A percentile compares a stretch with the other conserved stretches of the same genome.
Conservation (phyloP, 192 early-diverging fungal genomes). For the Linnemannia zychae region DNA sequence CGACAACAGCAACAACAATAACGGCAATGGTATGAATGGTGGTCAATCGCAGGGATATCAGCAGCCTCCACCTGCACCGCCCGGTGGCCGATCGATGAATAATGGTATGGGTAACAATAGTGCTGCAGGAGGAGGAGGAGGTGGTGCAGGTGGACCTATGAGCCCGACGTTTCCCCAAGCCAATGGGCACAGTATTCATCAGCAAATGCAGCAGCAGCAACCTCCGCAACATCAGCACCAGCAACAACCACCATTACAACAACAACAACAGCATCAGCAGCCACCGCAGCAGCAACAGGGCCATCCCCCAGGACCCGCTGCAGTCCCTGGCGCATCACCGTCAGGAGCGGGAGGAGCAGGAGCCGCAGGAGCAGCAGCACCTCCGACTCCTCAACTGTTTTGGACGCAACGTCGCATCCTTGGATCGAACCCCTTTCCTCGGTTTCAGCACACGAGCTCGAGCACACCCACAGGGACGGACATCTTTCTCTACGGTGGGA, state of each 20-base stretch:
- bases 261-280: not conserved
- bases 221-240: constrained; percentile 14
- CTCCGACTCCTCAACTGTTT: constrained; percentile 49
- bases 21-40: not conserved
- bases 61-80: constrained; percentile 31
- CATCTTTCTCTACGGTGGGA: constrained; percentile 46
- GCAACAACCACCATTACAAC: not conserved
- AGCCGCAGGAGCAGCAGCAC: constrained; percentile 2
- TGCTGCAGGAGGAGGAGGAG: not conserved
- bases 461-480: constrained; percentile 49
- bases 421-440: constrained; percentile 54
- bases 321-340: not conserved
- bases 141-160: constrained; percentile 10
- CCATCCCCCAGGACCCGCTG: not conserved
- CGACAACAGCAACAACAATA: not conserved
- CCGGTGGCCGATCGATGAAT: constrained; percentile 13
- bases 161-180: constrained; percentile 26
- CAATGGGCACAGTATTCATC: constrained; percentile 7
- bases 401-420: constrained; percentile 48
- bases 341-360: not conserved
- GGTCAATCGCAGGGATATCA: constrained; percentile 31
- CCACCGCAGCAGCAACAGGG: not conserved
- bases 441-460: constrained; percentile 45
- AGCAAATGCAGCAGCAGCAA: constrained; percentile 4
- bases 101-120: not conserved